Conservation (phyloP, 306 rosid genomes). For the Clitoria ternatea region DNA sequence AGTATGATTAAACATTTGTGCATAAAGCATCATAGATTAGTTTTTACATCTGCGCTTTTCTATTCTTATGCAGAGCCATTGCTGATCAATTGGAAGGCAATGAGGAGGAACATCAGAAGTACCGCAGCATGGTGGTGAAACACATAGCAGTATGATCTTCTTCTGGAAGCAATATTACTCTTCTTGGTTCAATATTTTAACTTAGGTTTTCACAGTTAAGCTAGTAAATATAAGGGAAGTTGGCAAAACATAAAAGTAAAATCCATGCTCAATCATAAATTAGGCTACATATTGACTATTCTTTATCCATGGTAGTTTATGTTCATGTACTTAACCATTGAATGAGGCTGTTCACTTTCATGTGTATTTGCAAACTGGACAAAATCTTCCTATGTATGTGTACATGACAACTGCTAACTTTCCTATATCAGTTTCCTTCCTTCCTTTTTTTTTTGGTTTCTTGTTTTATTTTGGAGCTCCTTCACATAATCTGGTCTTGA, state of each 20-base stretch:
- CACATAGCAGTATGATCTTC: conserved; percentile 58
- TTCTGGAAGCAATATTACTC: background rate
- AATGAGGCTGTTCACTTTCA: background rate
- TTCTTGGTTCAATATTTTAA: background rate
- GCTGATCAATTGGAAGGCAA: conserved; percentile 84
- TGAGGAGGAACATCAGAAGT: conserved; percentile 63
- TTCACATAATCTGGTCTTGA: conserved; percentile 28
- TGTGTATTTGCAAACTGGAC: background rate
- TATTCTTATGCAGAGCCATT: conserved; percentile 53
- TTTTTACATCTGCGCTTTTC: background rate
- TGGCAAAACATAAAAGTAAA: conserved; percentile 3
- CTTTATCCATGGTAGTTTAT: conserved; percentile 3
- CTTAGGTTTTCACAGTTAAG: background rate
- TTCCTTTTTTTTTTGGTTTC: no score
- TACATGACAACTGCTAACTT: conserved; percentile 8
- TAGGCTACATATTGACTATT: background rate
- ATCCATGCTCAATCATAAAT: background rate
- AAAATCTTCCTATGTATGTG: background rate
- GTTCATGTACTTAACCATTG: background rate
- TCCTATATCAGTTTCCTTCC: background rate
- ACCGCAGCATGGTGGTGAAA: conserved; percentile 67
- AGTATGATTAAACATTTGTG: background rate
- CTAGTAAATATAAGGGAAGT: background rate
- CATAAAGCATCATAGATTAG: background rate
- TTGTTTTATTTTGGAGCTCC: conserved; percentile 13